These are phyloP conservation scores for Didymella segeticola DNA, from an alignment of 2,329 filamentous ascomycete genomes.

Conservation along the genomic window DNA sequence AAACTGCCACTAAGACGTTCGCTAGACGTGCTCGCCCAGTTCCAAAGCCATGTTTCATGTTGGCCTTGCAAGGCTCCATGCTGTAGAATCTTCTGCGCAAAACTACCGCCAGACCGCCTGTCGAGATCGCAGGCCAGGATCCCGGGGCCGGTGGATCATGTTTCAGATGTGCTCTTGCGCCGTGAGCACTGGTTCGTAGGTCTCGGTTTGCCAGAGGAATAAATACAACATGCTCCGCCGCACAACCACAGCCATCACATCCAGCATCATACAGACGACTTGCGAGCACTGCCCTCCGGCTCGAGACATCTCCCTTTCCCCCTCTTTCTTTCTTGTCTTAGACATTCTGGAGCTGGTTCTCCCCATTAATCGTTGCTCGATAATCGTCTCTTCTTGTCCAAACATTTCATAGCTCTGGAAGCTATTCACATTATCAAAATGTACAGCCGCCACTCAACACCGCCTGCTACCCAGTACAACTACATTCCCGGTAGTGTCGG, in stretches of 20 bases:
- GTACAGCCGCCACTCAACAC: conserved; percentile 56
- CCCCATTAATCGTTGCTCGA: conserved; percentile 47
- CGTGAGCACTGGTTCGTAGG: conserved; percentile 43
- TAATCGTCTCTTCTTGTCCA: conserved; percentile 39
- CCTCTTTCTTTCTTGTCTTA: conserved; percentile 48
- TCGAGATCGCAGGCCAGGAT: conserved; percentile 31
- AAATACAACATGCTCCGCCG: conserved; percentile 50
- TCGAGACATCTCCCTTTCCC: conserved; percentile 46
- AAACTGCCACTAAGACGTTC: conserved; percentile 36
- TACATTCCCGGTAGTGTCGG: conserved; percentile 50
- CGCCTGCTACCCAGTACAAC: conserved; percentile 48
- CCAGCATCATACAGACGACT: conserved; percentile 13
- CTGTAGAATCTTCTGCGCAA: conserved; percentile 34
- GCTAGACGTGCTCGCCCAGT: conserved; percentile 43
- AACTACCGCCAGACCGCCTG: conserved; percentile 42
- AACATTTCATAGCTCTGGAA: conserved; percentile 43
- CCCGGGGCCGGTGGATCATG: conserved; percentile 45
- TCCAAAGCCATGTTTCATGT: conserved; percentile 47
- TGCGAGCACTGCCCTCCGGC: conserved; percentile 42
- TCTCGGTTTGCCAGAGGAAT: conserved; percentile 30
- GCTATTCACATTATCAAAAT: conserved; percentile 43
- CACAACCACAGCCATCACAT: conserved; percentile 31
- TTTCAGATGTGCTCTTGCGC: conserved; percentile 50
- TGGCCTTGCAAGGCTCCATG: conserved; percentile 37
- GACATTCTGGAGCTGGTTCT: conserved; percentile 55